These are phyloP conservation scores for Trichosanthes truncata DNA, from an alignment of 306 rosid species.

Conservation along the genomic window DNA sequence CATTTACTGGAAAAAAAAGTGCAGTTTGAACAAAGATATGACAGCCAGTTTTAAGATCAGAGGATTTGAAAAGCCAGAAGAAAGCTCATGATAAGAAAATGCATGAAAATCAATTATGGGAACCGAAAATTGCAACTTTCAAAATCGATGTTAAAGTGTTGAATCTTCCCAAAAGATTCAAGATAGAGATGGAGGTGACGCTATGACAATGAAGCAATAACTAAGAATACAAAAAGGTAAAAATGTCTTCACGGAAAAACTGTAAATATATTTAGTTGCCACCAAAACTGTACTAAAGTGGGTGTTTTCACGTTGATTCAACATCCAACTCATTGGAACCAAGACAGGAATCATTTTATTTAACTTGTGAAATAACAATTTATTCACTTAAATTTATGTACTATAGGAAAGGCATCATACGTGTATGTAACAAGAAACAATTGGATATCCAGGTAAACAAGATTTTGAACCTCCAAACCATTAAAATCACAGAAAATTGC, in stretches of 20 bases:
- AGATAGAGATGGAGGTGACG: not conserved
- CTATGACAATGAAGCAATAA: not conserved
- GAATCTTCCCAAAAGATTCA: not conserved
- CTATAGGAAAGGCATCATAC: not conserved
- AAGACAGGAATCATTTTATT: not conserved
- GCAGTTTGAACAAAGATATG: not conserved
- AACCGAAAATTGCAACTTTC: not conserved
- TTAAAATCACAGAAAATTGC: not conserved
- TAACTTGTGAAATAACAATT: not conserved
- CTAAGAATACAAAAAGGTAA: not conserved
- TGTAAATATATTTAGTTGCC: not conserved
- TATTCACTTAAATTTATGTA: not conserved
- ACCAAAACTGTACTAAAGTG: not conserved
- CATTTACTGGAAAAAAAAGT: not conserved
- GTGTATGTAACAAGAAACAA: not conserved
- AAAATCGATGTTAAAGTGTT: not conserved
- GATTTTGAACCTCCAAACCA: not conserved
- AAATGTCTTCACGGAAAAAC: not conserved
- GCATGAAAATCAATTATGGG: not conserved
- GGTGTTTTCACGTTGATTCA: not conserved
- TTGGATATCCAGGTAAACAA: not conserved
- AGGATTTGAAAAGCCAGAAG: not conserved
- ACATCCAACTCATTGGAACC: not conserved
- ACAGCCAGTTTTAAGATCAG: not conserved
- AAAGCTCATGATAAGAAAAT: not conserved